phyloP scores from a whole-genome alignment of 768 basidiomycete genomes.

The Kwoniella sp. region DNA sequence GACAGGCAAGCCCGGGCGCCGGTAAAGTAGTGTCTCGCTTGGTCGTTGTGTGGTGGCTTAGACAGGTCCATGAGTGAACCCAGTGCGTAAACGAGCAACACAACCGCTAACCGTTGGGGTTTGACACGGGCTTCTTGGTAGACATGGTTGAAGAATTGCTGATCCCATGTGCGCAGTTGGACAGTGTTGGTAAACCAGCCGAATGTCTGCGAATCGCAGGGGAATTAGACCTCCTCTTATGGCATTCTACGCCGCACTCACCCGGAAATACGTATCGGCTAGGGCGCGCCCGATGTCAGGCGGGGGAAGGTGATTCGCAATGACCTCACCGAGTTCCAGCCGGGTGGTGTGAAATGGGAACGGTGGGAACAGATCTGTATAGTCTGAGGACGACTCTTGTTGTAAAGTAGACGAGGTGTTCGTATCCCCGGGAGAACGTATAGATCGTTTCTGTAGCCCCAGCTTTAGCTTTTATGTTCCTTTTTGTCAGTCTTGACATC shows the following conservation, averaged over 20 bases:
- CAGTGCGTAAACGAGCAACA: conserved; percentile 21
- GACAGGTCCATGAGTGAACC: conserved; percentile 27
- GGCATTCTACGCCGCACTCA: background rate
- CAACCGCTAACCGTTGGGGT: conserved; percentile 24
- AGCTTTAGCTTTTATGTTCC: background rate
- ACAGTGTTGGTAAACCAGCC: conserved; percentile 32
- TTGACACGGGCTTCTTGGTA: conserved; percentile 16
- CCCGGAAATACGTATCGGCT: conserved; percentile 23
- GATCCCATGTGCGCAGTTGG: conserved; percentile 17
- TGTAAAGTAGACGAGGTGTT: background rate
- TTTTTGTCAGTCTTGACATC: no score
- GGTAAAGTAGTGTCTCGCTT: conserved; percentile 11
- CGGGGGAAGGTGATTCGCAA: conserved; percentile 12
- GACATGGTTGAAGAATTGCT: conserved; percentile 16
- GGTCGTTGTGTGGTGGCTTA: conserved; percentile 15
- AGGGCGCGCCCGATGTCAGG: conserved; percentile 10
- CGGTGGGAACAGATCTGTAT: conserved; percentile 18
- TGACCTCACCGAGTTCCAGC: conserved; percentile 14
- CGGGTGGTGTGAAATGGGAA: conserved; percentile 4
- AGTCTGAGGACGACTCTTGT: conserved; percentile 8
- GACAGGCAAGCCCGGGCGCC: conserved; percentile 24
- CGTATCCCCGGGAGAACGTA: background rate
- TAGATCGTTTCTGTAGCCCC: background rate
- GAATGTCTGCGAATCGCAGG: conserved; percentile 13
- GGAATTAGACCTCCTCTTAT: background rate